Evolutionary conservation across 1,284 basidiomycete genomes (phyloP).

Genomic region (Ceraceosorus guamensis): DNA sequence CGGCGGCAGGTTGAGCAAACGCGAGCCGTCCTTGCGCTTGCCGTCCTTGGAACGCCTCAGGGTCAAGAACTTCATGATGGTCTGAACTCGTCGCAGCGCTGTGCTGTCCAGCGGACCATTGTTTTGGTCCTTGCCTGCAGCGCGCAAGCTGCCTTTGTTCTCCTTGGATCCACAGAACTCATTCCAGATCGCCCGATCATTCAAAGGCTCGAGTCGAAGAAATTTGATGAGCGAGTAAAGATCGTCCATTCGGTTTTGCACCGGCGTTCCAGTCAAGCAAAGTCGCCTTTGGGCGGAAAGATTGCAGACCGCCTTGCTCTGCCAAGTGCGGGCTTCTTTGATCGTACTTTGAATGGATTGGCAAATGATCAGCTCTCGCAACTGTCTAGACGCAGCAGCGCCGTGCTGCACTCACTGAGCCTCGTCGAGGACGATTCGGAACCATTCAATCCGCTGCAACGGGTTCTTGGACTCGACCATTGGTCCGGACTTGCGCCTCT

Average conservation of each 20-base stretch:
- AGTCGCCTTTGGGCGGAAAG: constrained; percentile 85
- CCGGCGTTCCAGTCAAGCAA: constrained; percentile 91
- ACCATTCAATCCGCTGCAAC: constrained; percentile 95
- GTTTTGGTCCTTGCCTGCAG: constrained; percentile 6
- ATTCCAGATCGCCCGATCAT: constrained; percentile 87
- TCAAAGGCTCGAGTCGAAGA: constrained; percentile 80
- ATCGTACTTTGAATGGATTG: constrained; percentile 57
- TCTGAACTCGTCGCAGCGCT: constrained; percentile 86
- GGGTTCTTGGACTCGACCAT: constrained; percentile 64
- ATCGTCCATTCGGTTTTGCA: constrained; percentile 98
- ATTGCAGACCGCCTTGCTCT: constrained; percentile 88
- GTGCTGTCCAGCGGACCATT: constrained; percentile 60
- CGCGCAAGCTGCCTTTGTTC: constrained; percentile 59
- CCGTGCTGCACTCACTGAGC: constrained; percentile 57
- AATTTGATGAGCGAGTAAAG: constrained; percentile 95
- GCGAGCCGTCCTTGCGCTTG: constrained; percentile 69
- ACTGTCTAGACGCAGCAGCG: constrained; percentile 9
- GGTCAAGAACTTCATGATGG: constrained; percentile 93
- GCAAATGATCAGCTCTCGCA: not conserved
- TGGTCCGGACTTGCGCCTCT: constrained; percentile 6
- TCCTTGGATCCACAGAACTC: constrained; percentile 85
- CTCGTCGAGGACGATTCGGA: constrained; percentile 93
- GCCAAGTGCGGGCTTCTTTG: constrained; percentile 89
- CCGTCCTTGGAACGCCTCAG: constrained; percentile 92
- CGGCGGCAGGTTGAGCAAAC: constrained; percentile 72